These are phyloP conservation scores for Aspergillaceae sp. DNA, from an alignment of 2,329 filamentous ascomycete species.

Conservation along the genomic window DNA sequence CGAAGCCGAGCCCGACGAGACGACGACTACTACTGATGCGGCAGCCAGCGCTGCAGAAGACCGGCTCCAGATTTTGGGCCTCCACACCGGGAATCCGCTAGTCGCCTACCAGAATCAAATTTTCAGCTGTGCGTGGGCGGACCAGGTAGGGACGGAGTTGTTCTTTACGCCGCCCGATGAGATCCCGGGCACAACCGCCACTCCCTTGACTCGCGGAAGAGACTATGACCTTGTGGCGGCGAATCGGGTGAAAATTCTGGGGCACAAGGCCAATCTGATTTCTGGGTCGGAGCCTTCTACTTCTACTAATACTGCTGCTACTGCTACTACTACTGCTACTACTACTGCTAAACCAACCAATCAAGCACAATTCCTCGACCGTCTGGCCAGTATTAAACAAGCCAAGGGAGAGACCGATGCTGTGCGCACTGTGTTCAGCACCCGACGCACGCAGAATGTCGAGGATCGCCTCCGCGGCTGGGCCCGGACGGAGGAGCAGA, in stretches of 20 bases:
- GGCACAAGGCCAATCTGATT: slow-evolving; percentile 54
- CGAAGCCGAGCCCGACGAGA: slow-evolving; percentile 8
- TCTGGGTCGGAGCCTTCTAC: slow-evolving; percentile 29
- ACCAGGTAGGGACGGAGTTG: slow-evolving; percentile 75
- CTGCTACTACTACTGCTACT: slow-evolving; percentile 2
- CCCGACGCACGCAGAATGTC: slow-evolving; percentile 24
- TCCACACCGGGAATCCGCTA: slow-evolving; percentile 67
- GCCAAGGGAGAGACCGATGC: slow-evolving; percentile 56
- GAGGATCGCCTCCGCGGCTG: slow-evolving; percentile 27
- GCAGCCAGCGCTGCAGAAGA: slow-evolving; percentile 16
- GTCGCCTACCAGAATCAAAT: slow-evolving; percentile 71
- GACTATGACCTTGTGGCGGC: slow-evolving; percentile 65
- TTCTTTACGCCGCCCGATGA: slow-evolving; percentile 51
- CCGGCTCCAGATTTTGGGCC: slow-evolving; percentile 68
- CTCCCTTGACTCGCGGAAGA: slow-evolving; percentile 23
- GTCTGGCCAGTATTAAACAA: slow-evolving; percentile 56
- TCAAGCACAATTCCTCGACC: slow-evolving; percentile 53
- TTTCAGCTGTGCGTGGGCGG: slow-evolving; percentile 72
- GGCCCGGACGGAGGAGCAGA: slow-evolving; percentile 30
- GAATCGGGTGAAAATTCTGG: slow-evolving; percentile 60
- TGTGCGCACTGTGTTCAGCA: slow-evolving; percentile 52
- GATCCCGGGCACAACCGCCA: slow-evolving; percentile 16
- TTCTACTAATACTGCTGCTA: background rate
- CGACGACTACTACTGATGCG: background rate
- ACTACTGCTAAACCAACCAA: slow-evolving; percentile 26